A percentile compares a stretch with the other conserved stretches of the same genome.
phyloP scores from a whole-genome alignment of 169 alveolate species.

The Cryptosporidium parvum region DNA sequence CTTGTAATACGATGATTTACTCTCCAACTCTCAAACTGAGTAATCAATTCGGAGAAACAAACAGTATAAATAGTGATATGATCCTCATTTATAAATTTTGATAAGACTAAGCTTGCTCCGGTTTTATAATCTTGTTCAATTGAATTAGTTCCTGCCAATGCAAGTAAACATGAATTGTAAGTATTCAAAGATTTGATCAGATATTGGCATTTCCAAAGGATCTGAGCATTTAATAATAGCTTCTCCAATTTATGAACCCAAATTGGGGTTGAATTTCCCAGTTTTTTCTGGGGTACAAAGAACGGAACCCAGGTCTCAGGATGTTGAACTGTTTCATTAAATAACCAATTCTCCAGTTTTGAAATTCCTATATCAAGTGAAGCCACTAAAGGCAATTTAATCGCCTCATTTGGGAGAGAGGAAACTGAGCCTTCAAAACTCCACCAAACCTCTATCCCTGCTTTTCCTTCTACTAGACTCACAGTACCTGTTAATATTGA shows the following conservation, averaged over 20 bases:
- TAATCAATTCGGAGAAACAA: slow-evolving; percentile 56
- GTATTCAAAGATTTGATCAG: slow-evolving; percentile 36
- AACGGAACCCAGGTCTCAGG: slow-evolving; percentile 68
- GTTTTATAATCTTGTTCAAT: not conserved
- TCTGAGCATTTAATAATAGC: slow-evolving; percentile 31
- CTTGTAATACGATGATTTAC: slow-evolving; percentile 28
- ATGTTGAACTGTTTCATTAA: slow-evolving; percentile 18
- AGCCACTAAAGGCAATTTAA: slow-evolving; percentile 42
- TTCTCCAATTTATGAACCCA: slow-evolving; percentile 20
- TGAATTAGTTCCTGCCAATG: slow-evolving; percentile 16
- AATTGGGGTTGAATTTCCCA: slow-evolving; percentile 14
- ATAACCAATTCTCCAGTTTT: slow-evolving; percentile 47
- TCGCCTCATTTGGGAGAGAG: not conserved
- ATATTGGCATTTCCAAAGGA: slow-evolving; percentile 41
- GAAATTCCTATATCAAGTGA: slow-evolving; percentile 46
- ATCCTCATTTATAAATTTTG: slow-evolving; percentile 25
- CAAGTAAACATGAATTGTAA: slow-evolving; percentile 43
- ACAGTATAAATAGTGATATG: slow-evolving; percentile 46
- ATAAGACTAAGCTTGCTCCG: slow-evolving; percentile 2
- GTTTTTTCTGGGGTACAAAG: slow-evolving; percentile 14
- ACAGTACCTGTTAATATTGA: slow-evolving; percentile 37
- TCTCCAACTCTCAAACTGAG: slow-evolving; percentile 72
- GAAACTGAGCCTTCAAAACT: slow-evolving; percentile 16
- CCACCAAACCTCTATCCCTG: slow-evolving; percentile 60
- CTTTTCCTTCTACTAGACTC: not conserved